Conservation (phyloP, 2,329 filamentous ascomycete genomes). For the Aspergillus ochraceus region DNA sequence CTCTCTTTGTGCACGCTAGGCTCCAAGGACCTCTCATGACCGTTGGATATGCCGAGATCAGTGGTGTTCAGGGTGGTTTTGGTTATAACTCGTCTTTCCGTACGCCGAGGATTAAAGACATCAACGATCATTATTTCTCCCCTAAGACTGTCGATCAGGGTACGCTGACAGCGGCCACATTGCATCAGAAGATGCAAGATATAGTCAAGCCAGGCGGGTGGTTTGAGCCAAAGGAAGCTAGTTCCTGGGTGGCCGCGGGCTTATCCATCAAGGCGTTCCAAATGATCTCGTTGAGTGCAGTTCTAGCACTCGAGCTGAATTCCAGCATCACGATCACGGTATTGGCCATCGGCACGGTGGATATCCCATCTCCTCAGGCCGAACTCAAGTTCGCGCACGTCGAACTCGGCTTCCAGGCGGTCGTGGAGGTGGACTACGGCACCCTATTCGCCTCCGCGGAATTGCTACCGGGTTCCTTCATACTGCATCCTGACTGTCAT, state of each 20-base stretch:
- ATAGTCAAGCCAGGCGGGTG: not conserved
- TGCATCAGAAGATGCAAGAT: too few species aligned
- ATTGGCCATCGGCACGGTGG: slow-evolving; percentile 31
- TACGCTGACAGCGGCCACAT: too few species aligned
- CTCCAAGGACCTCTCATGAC: not conserved
- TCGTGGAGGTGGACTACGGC: slow-evolving; percentile 38
- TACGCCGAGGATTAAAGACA: too few species aligned
- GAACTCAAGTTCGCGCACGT: slow-evolving; percentile 33
- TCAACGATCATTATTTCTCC: too few species aligned
- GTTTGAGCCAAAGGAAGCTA: not conserved
- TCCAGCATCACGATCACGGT: slow-evolving; percentile 34
- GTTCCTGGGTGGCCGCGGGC: slow-evolving; percentile 40
- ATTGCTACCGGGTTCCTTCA: slow-evolving; percentile 42
- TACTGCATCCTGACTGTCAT: slow-evolving; percentile 43
- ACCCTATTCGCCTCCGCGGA: too few species aligned
- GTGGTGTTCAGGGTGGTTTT: not conserved
- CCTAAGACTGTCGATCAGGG: too few species aligned
- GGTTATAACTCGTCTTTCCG: not conserved
- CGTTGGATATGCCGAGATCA: not conserved
- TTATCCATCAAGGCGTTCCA: slow-evolving; percentile 42
- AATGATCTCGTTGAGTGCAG: slow-evolving; percentile 38
- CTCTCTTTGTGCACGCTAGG: not conserved
- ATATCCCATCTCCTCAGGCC: slow-evolving; percentile 26
- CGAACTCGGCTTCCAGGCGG: slow-evolving; percentile 38
- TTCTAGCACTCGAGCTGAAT: slow-evolving; percentile 37